Evolutionary conservation across 169 alveolate species (phyloP).

Genomic region (Eimeria praecox): DNA sequence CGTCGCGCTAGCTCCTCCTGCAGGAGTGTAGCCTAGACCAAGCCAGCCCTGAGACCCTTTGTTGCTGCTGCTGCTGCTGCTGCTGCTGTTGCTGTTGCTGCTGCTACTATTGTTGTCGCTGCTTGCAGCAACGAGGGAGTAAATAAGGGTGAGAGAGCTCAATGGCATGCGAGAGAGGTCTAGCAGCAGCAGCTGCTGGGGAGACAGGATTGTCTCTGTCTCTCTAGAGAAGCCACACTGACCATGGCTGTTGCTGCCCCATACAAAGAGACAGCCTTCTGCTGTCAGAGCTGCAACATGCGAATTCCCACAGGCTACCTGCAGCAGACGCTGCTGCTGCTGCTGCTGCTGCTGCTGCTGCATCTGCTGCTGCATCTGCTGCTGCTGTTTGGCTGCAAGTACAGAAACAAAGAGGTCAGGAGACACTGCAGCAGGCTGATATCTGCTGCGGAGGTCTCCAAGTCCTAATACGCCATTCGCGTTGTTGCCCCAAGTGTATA

Average conservation of each 20-base stretch:
- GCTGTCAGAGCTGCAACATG: slow-evolving; percentile 70
- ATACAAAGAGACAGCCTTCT: slow-evolving; percentile 71
- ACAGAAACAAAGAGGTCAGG: slow-evolving; percentile 13
- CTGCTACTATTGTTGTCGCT: slow-evolving; percentile 11
- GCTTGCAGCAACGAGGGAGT: slow-evolving; percentile 36
- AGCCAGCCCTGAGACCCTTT: neutral
- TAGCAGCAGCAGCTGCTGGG: slow-evolving; percentile 57
- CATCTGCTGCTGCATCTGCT: slow-evolving; percentile 28
- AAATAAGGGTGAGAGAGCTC: slow-evolving; percentile 18
- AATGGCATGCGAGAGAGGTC: slow-evolving; percentile 41
- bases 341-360: slow-evolving; percentile 57
- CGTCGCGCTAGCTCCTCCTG: neutral
- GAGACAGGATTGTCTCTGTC: neutral
- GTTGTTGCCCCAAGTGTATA: slow-evolving; percentile 81
- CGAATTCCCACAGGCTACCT: slow-evolving; percentile 75
- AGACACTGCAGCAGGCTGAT: slow-evolving; percentile 33
- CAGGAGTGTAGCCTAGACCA: neutral
- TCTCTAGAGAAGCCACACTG: slow-evolving; percentile 56
- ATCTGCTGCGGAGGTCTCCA: slow-evolving; percentile 74
- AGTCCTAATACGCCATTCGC: slow-evolving; percentile 78
- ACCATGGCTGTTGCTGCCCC: slow-evolving; percentile 80
- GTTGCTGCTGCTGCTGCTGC: slow-evolving; percentile 30
- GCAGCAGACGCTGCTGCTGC: slow-evolving; percentile 43
- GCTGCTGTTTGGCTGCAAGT: slow-evolving; percentile 14
- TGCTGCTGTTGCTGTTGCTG: neutral